Evolutionary conservation across 202 grass and related monocot species (phyloP).

Genomic region (Elaeis oleifera): DNA sequence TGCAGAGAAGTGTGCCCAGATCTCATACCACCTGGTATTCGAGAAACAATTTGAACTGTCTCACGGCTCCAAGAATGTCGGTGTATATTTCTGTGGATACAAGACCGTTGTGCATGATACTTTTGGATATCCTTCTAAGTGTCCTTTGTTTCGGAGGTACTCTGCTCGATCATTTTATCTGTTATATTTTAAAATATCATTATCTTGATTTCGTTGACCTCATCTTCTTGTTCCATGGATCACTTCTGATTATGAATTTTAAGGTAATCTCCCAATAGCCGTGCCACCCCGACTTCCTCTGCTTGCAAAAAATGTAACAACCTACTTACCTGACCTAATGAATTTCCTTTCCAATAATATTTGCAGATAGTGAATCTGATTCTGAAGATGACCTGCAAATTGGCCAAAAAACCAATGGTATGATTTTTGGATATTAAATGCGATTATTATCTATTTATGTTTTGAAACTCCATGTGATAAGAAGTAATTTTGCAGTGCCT

Average conservation of each 20-base stretch:
- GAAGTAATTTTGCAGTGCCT: too few relatives aligned
- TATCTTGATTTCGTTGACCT: constrained; percentile 1
- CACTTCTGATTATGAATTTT: not conserved
- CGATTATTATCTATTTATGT: not conserved
- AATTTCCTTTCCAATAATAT: not conserved
- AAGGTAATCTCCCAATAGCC: too few relatives aligned
- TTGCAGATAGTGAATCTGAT: not conserved
- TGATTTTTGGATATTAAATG: not conserved
- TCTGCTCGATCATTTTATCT: not conserved
- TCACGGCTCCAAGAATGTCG: constrained; percentile 50
- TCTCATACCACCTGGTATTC: constrained; percentile 48
- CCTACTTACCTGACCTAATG: not conserved
- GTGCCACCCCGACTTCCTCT: too few relatives aligned
- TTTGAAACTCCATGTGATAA: too few relatives aligned
- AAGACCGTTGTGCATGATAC: constrained; percentile 5
- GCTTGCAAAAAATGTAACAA: too few relatives aligned
- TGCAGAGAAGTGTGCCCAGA: constrained; percentile 44
- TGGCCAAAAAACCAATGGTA: constrained; percentile 4
- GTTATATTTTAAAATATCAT: not conserved
- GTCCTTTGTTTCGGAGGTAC: not conserved
- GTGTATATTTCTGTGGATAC: constrained; percentile 57
- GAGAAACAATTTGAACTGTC: constrained; percentile 59
- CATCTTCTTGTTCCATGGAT: not conserved
- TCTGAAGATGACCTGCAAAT: constrained; percentile 5
- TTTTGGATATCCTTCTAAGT: constrained; percentile 40